These are phyloP conservation scores for Microascus cirrosus DNA, from an alignment of 2,329 filamentous ascomycete genomes.

Conservation along the genomic window DNA sequence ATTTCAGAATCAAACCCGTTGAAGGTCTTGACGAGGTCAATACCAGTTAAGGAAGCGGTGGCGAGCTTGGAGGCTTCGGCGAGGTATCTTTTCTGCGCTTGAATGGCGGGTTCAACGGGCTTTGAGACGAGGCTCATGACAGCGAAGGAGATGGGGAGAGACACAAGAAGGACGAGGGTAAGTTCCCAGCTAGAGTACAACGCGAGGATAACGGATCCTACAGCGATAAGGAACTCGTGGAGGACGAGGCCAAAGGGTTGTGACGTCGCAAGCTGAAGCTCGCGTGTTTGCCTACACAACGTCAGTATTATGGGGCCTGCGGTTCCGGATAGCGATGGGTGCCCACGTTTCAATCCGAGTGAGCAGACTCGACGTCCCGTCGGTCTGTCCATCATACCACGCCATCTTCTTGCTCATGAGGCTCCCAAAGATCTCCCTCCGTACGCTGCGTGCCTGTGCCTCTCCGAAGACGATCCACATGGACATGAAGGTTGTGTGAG, in stretches of 20 bases:
- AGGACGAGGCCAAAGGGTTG: slow-evolving; percentile 65
- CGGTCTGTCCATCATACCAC: slow-evolving; percentile 69
- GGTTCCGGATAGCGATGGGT: neutral
- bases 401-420: slow-evolving; percentile 63
- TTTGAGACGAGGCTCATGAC: slow-evolving; percentile 49
- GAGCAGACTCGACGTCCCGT: slow-evolving; percentile 63
- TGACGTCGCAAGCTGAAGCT: slow-evolving; percentile 70
- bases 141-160: slow-evolving; percentile 55
- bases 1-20: slow-evolving; percentile 64
- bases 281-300: slow-evolving; percentile 59
- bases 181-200: slow-evolving; percentile 76
- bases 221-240: slow-evolving; percentile 50
- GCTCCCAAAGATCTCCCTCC: slow-evolving; percentile 52
- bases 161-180: slow-evolving; percentile 66
- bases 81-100: slow-evolving; percentile 56
- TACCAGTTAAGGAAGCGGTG: slow-evolving; percentile 57
- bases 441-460: slow-evolving; percentile 57
- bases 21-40: slow-evolving; percentile 80
- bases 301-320: neutral
- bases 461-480: slow-evolving; percentile 74
- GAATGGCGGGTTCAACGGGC: slow-evolving; percentile 54
- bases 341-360: slow-evolving; percentile 62
- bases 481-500: slow-evolving; percentile 55
- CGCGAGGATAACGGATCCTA: slow-evolving; percentile 59
- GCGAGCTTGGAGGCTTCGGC: slow-evolving; percentile 60